These are phyloP conservation scores for Pythium chondricola DNA, from an alignment of 352 stramenopile species.

Conservation along the genomic window DNA sequence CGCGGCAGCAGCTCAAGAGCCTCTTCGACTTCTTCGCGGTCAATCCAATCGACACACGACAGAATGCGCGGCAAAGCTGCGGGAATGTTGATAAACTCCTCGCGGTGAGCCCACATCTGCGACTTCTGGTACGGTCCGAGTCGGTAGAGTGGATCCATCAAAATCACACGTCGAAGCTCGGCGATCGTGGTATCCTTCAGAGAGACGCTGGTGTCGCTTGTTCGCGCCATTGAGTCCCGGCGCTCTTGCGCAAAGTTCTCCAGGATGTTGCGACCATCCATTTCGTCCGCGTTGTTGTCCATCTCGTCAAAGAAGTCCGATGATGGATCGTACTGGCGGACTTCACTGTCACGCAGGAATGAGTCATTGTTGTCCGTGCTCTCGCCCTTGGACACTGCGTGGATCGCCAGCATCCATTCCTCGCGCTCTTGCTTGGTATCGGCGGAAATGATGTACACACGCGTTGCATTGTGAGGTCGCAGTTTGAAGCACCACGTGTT, in stretches of 20 bases:
- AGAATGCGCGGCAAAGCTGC: conserved; percentile 70
- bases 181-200: conserved; percentile 40
- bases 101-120: conserved; percentile 73
- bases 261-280: conserved; percentile 52
- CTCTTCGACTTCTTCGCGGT: conserved; percentile 63
- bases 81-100: conserved; percentile 74
- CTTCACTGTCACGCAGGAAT: conserved; percentile 13
- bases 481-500: conserved; percentile 88
- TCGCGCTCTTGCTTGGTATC: conserved; percentile 88
- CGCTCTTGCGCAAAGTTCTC: conserved; percentile 32
- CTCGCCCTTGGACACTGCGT: conserved; percentile 65
- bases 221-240: conserved; percentile 50
- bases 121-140: conserved; percentile 80
- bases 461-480: conserved; percentile 58
- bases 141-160: conserved; percentile 74
- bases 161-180: conserved; percentile 74
- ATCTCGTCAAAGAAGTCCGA: conserved; percentile 5
- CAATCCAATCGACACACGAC: conserved; percentile 77
- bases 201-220: conserved; percentile 49
- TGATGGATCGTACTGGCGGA: too few relatives aligned
- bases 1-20: conserved; percentile 55
- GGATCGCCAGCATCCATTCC: conserved; percentile 85
- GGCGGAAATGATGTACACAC: conserved; percentile 79
- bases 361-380: conserved; percentile 41
- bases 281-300: conserved; percentile 49